Evolutionary conservation across 1,284 basidiomycete genomes (phyloP), one percentile per base, ranked within the genome.

Genomic region (Pisolithus thermaeus): DNA sequence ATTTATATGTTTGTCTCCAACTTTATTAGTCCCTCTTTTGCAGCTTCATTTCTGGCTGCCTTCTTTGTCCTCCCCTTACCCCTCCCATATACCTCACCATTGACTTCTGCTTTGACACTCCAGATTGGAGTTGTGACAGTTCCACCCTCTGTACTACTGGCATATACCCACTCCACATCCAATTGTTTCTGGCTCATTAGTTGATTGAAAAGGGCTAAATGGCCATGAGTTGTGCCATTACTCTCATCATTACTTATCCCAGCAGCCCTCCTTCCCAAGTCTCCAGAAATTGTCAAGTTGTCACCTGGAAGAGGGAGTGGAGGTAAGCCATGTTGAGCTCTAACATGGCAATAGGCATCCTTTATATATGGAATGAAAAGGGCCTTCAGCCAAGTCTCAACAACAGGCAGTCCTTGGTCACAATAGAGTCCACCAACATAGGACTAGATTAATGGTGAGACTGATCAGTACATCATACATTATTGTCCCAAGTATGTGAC

Each of bases 191-290:
- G 84, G 66, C 84, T 81, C 49, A 89, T 61, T 51, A 78, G 71
- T 68, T 89, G 85, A 61, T 90, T 90, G 73, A 90, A 88, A 42
- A 89, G 68, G 22, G 84, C 80, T 5, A 90, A 75, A 62, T 89
- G 82, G 4, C 87, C 87, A 16, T 75, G 37, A 20, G 30, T 1
- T 0, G 49, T 27, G 4, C 44, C 52, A 18, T 53, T 55, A 3
- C 18, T 30, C 7, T 55, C 51, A 6, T 56, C 53, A n/a, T 40
- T 18, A 1, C 61, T 62, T 22, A 65, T 61, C 14, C 55, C 47
- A 30, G 59, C 53, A 49, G 63, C n/a, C 54, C 38, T 60, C 62
- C 22, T 66, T 58, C 30, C 51, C 9, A 25, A 11, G 14, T 23
- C 22, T 25, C 11, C 22, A 28, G 54, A 44, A 2, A 51, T 56